A percentile compares a stretch with the other conserved stretches of the same genome.
phyloP scores from a whole-genome alignment of 768 basidiomycete genomes.

The Phaeolepiota aurea region DNA sequence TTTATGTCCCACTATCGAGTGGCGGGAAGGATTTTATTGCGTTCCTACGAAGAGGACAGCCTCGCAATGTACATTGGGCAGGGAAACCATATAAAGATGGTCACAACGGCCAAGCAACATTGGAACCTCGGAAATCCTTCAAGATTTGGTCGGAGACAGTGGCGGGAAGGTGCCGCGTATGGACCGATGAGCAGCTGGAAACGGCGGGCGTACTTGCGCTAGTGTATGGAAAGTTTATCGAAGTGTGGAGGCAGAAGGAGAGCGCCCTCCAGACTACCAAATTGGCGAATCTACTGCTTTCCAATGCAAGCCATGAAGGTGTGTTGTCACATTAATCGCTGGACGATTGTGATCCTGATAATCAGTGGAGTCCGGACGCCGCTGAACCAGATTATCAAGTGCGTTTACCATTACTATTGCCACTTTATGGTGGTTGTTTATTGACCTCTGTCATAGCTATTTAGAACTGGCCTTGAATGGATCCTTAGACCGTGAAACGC shows the following conservation, averaged over 20 bases:
- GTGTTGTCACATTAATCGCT: constrained; percentile 7
- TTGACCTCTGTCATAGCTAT: too few relatives aligned
- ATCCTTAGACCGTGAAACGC: constrained; percentile 60
- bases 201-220: constrained; percentile 73
- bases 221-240: constrained; percentile 81
- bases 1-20: constrained; percentile 67
- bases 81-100: constrained; percentile 55
- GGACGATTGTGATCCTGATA: too few relatives aligned
- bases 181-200: constrained; percentile 81
- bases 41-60: constrained; percentile 71
- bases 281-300: constrained; percentile 64
- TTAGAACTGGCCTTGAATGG: constrained; percentile 77
- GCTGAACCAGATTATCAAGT: constrained; percentile 81
- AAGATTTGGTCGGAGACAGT: constrained; percentile 73
- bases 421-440: too few relatives aligned
- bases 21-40: constrained; percentile 76
- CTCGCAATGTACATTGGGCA: constrained; percentile 68
- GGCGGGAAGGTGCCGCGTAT: constrained; percentile 55
- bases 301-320: constrained; percentile 83
- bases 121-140: constrained; percentile 78
- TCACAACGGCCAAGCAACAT: constrained; percentile 18
- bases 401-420: too few relatives aligned
- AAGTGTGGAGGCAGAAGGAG: constrained; percentile 82
- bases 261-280: constrained; percentile 62
- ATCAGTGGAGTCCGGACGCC: constrained; percentile 74